Conservation (phyloP, 1,284 basidiomycete genomes). For the Abortiporus biennis region DNA sequence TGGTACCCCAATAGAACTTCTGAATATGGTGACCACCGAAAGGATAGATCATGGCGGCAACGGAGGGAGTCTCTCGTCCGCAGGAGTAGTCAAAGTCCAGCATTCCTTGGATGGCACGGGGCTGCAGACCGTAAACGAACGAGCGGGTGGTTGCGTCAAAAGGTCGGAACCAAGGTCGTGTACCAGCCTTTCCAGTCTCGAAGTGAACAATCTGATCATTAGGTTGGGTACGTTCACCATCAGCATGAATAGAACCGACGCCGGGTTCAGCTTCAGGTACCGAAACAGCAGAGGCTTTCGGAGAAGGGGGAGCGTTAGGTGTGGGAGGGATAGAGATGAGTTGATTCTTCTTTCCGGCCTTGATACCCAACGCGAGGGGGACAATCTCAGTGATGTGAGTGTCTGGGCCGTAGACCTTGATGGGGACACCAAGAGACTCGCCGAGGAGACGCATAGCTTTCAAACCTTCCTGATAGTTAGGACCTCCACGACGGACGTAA, state of each 20-base stretch:
- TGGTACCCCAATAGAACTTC: conserved; percentile 99
- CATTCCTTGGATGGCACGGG: conserved; percentile 99
- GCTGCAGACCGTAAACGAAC: conserved; percentile 97
- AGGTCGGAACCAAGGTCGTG: conserved; percentile 78
- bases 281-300: conserved; percentile 28
- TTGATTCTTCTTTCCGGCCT: conserved; percentile 34
- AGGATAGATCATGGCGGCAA: conserved; percentile 99
- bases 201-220: conserved; percentile 91
- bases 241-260: conserved; percentile 74
- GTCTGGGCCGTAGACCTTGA: conserved; percentile 96
- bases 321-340: conserved; percentile 34
- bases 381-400: conserved; percentile 99
- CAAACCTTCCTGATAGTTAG: conserved; percentile 99
- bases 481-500: conserved; percentile 96
- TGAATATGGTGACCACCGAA: conserved; percentile 99
- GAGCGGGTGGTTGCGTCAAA: conserved; percentile 92
- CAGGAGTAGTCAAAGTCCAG: conserved; percentile 99
- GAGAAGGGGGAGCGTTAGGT: conserved; percentile 28
- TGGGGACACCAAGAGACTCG: conserved; percentile 95
- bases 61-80: conserved; percentile 88
- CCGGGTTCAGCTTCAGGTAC: conserved; percentile 14
- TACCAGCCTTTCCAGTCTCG: conserved; percentile 35
- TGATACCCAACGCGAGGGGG: conserved; percentile 90
- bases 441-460: conserved; percentile 98
- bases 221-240: conserved; percentile 79